Base-by-base conservation (phyloP, 2,329 filamentous ascomycete genomes). In the Xylaria sp. region DNA sequence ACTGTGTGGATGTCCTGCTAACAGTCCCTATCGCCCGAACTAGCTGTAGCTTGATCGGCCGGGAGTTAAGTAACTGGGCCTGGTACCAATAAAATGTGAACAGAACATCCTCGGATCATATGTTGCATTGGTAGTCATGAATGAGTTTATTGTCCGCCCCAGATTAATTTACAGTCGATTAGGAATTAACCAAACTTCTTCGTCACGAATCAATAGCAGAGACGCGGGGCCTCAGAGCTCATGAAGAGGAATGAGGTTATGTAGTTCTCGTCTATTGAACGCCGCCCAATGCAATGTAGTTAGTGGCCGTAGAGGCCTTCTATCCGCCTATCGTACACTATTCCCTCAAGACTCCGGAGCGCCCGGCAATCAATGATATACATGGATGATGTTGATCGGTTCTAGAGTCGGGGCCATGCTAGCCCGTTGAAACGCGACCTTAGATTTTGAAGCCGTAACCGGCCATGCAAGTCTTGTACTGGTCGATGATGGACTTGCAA, bases 401-500 rank as follows among this genome's bases (percentile, higher is more conserved):
- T 44, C 18, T 13, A 37, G 41, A 10, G 32, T 41, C 46, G n/a
- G 41, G 28, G 39, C 63, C 37, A 20, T 20, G 39, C 41, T 25
- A 13, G 39, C 39, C 6, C 25, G 28, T 28, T 20, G 39, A 23
- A 37, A 12, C 32, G 57, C 12, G 41, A 18, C 12, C 8, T 34
- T 81, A 89, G 61, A 89, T 82, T 81, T 93, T 91, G 85, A 97
- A 99, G 18, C 96, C 96, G 78, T 92, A 98, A 12, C 94, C 92
- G 67, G 90, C 90, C 96, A 99, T 98, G 82, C 96, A 99, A 75
- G 83, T 89, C 83, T 90, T 91, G 85, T 99, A 99, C 79, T 93
- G 90, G 34, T 93, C 89, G 72, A 99, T 92, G 71, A 93, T 87
- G 60, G 90, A 88, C 81, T 90, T 88, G 87, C 96, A 99, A 77